Evolutionary conservation across 495 filamentous ascomycete species (phyloP), one percentile per base, ranked within the genome.

Genomic region (Penicillium taxi): DNA sequence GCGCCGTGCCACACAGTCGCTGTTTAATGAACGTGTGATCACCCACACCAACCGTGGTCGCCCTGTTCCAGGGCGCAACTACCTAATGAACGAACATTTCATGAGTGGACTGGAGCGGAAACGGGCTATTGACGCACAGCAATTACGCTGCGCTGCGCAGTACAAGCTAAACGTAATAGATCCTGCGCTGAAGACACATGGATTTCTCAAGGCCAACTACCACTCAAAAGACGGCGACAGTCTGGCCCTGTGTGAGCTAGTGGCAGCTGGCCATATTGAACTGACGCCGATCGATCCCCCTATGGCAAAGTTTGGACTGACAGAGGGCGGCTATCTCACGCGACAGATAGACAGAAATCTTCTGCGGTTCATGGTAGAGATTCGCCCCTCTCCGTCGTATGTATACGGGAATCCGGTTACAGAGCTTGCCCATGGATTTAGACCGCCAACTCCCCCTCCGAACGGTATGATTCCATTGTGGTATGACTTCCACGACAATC

Each of bases 401-500:
- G 33, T 78, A 6, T 76, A 63, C 41, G 76, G 84, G 12, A 70
- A 75, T 25, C 74, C 78, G 0, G 49, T 85, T 0, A 20, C 55
- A 4, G 45, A 50, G 1, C 39, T 36, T 1, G 31, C 45, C 2
- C 29, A 41, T 16, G 22, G 27, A 17, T 50, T 37, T 34, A 58
- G 45, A 26, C 56, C 46, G 22, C 68, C 59, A 4, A 35, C 42
- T 15, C 52, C 50, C 23, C 64, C 55, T 11, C 24, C 20, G 3
- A 21, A 36, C 2, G 7, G 22, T 4, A 76, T 52, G 47, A 64
- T 85, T 13, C 88, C 88, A 0, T 58, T 88, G 17, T 95, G 88
- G 88, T 75, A 74, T 41, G 84, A 86, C 55, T 81, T 94, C 30
- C 75, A 85, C 33, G 77, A 74, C 1, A 56, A 72, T 6, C 56